These are phyloP conservation scores for Streptanthus diversifolius DNA, from an alignment of 345 rosid genomes.

Conservation along the genomic window DNA sequence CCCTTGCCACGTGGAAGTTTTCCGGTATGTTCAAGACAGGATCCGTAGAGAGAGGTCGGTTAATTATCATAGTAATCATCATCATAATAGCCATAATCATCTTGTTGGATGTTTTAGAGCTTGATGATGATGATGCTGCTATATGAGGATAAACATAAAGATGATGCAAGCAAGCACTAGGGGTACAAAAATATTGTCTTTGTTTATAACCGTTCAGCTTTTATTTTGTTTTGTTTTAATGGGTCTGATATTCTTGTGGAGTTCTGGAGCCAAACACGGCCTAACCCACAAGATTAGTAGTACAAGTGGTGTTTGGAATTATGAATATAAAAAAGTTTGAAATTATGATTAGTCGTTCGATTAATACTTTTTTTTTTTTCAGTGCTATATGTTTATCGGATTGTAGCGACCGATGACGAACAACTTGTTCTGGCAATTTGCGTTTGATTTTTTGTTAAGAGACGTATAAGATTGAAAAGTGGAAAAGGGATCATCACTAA, in stretches of 20 bases:
- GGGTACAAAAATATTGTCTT: neutral
- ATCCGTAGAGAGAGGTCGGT: constrained; percentile 52
- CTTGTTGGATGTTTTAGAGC: constrained; percentile 64
- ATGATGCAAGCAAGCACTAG: constrained; percentile 11
- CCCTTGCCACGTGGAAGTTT: constrained; percentile 59
- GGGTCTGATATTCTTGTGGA: constrained; percentile 17
- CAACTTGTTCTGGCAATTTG: constrained; percentile 27
- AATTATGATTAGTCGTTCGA: neutral
- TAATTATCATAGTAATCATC: constrained; percentile 36
- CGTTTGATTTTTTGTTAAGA: constrained; percentile 11
- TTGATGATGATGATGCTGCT: constrained; percentile 27
- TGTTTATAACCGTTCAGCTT: neutral
- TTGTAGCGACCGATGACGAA: constrained; percentile 1
- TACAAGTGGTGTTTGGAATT: neutral
- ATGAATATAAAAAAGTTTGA: neutral
- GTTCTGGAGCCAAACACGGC: constrained; percentile 43
- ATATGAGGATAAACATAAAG: neutral
- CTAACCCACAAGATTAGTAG: constrained; percentile 34
- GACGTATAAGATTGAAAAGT: constrained; percentile 1
- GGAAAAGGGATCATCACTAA: neutral
- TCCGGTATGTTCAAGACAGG: constrained; percentile 44
- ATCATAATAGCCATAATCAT: constrained; percentile 21
- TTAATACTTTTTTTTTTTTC: no score
- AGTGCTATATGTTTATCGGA: constrained; percentile 11
- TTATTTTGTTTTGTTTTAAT: neutral